Evolutionary conservation across 352 stramenopile genomes (phyloP).

Genomic region (Aphanomyces invadans): DNA sequence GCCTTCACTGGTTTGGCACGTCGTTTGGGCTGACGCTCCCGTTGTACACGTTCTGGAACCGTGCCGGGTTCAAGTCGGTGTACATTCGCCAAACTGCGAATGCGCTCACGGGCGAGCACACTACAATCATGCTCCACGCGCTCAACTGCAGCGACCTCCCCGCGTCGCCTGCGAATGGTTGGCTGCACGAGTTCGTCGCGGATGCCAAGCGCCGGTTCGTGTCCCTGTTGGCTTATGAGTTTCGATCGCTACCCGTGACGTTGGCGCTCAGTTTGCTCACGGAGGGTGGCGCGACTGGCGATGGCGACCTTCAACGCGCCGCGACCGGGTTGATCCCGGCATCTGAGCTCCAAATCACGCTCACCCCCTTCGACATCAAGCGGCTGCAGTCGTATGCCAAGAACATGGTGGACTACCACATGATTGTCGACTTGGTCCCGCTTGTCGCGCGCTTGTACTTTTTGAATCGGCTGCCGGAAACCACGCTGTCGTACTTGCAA

Average conservation of each 20-base stretch:
- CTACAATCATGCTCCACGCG: slow-evolving; percentile 86
- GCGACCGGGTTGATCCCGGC: slow-evolving; percentile 68
- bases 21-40: slow-evolving; percentile 96
- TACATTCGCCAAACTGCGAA: slow-evolving; percentile 99
- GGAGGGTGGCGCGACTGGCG: slow-evolving; percentile 33
- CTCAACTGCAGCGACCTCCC: slow-evolving; percentile 71
- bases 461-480: slow-evolving; percentile 86
- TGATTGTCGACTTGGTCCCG: slow-evolving; percentile 97
- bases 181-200: slow-evolving; percentile 90
- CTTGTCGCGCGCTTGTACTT: slow-evolving; percentile 95
- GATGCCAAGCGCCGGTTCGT: slow-evolving; percentile 93
- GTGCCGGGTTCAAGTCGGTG: slow-evolving; percentile 90
- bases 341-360: slow-evolving; percentile 86
- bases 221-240: slow-evolving; percentile 90
- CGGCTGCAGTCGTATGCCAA: slow-evolving; percentile 96
- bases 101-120: slow-evolving; percentile 98
- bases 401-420: slow-evolving; percentile 99
- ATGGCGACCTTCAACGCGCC: slow-evolving; percentile 40
- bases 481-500: slow-evolving; percentile 93
- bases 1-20: slow-evolving; percentile 97
- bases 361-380: slow-evolving; percentile 97
- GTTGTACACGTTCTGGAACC: slow-evolving; percentile 97
- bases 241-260: slow-evolving; percentile 85
- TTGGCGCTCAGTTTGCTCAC: slow-evolving; percentile 89
- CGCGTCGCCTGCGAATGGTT: slow-evolving; percentile 75